A percentile compares a stretch with the other conserved stretches of the same genome.
phyloP scores from a whole-genome alignment of 2,329 filamentous ascomycete species.

The Orbilia oligospora region DNA sequence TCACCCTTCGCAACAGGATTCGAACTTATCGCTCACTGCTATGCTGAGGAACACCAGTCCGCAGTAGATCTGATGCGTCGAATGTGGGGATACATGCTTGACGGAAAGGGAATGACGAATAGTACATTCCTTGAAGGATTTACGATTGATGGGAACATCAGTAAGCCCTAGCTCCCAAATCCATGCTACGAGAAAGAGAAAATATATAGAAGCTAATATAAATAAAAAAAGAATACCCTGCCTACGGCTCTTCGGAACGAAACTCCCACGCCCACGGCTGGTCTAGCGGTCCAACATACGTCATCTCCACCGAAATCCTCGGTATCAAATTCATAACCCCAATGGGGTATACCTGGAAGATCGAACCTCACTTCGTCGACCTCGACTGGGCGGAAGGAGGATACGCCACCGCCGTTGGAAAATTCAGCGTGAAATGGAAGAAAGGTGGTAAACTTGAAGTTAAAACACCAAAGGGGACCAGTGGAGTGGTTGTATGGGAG shows the following conservation, averaged over 20 bases:
- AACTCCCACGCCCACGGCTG: constrained; percentile 72
- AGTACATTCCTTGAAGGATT: constrained; percentile 69
- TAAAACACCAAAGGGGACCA: constrained; percentile 63
- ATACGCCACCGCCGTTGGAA: constrained; percentile 67
- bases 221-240: constrained; percentile 64
- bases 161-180: constrained; percentile 39
- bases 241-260: constrained; percentile 66
- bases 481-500: constrained; percentile 64
- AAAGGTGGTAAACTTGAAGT: constrained; percentile 64
- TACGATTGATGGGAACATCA: constrained; percentile 66
- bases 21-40: constrained; percentile 68
- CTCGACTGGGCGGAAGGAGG: constrained; percentile 67
- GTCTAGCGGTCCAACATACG: constrained; percentile 70
- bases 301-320: constrained; percentile 69
- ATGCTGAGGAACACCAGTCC: constrained; percentile 66
- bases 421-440: constrained; percentile 66
- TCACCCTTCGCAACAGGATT: constrained; percentile 68
- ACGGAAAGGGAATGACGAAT: constrained; percentile 68
- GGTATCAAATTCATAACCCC: constrained; percentile 68
- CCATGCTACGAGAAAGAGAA: neutral
- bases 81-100: constrained; percentile 68
- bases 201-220: neutral
- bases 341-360: constrained; percentile 66
- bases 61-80: constrained; percentile 67
- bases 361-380: constrained; percentile 68